Evolutionary conservation across 495 filamentous ascomycete species (phyloP).

Genomic region (Penicillium dipodomyicola): DNA sequence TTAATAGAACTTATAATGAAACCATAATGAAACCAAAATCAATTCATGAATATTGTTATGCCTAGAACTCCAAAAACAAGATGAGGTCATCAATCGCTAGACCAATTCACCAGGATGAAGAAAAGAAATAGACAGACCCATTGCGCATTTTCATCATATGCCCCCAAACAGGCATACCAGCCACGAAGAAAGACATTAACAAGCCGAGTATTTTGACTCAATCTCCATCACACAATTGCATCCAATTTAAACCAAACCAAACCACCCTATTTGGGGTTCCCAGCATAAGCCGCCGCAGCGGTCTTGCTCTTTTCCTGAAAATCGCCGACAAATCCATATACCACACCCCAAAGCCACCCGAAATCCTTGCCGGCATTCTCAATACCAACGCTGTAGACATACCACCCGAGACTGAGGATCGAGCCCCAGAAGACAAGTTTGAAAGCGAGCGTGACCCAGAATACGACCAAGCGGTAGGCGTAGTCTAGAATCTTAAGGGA

Average conservation of each 20-base stretch:
- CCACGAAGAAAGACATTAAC: neutral
- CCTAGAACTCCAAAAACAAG: conserved; percentile 1
- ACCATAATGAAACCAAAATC: neutral
- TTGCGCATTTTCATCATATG: neutral
- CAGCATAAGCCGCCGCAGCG: conserved; percentile 19
- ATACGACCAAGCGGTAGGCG: conserved; percentile 65
- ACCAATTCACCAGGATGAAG: neutral
- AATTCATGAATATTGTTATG: conserved; percentile 17
- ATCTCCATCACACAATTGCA: neutral
- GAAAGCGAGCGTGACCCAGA: conserved; percentile 63
- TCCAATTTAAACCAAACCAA: neutral
- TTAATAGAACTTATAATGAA: conserved; percentile 13
- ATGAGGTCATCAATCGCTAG: neutral
- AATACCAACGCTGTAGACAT: conserved; percentile 62
- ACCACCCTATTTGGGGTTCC: neutral
- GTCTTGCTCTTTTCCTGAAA: conserved; percentile 34
- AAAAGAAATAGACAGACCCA: neutral
- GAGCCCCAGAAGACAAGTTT: conserved; percentile 57
- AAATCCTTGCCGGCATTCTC: conserved; percentile 59
- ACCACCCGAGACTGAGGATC: conserved; percentile 48
- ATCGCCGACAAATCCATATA: conserved; percentile 56
- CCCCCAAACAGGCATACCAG: neutral
- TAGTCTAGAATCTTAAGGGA: conserved; percentile 66
- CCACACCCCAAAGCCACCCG: conserved; percentile 53
- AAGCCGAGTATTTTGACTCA: neutral